Evolutionary conservation across 1,139 yeast genomes (phyloP).

Genomic region (Taiozyma onychis): DNA sequence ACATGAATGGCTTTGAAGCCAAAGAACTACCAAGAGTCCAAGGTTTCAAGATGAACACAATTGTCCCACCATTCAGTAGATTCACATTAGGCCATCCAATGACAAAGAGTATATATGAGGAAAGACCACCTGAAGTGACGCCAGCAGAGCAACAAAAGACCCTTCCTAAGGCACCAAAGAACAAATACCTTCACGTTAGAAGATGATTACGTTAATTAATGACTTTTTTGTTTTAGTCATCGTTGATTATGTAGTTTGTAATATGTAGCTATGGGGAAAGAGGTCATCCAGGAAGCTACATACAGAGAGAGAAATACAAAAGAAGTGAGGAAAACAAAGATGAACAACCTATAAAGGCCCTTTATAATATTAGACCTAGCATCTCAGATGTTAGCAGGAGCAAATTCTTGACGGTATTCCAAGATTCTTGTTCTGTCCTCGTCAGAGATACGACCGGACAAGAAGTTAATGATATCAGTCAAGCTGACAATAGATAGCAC

Average conservation of each 20-base stretch:
- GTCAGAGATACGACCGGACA: conserved; percentile 48
- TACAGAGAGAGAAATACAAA: not conserved
- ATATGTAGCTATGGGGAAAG: conserved; percentile 3
- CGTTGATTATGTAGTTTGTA: not conserved
- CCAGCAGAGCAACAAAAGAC: conserved; percentile 26
- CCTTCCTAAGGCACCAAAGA: conserved; percentile 32
- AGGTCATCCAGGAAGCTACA: not conserved
- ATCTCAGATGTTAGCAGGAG: conserved; percentile 17
- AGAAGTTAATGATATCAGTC: conserved; percentile 63
- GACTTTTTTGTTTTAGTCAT: not conserved
- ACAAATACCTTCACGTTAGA: conserved; percentile 32
- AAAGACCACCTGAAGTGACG: conserved; percentile 28
- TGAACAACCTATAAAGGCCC: not conserved
- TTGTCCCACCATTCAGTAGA: conserved; percentile 80
- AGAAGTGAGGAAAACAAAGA: not conserved
- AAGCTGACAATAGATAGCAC: conserved; percentile 77
- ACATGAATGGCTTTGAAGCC: conserved; percentile 44
- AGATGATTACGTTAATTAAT: conserved; percentile 10
- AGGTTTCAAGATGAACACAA: conserved; percentile 79
- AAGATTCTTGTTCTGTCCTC: conserved; percentile 52
- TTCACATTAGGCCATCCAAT: conserved; percentile 81
- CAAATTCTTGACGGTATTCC: conserved; percentile 47
- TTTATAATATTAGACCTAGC: not conserved
- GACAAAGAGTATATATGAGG: conserved; percentile 66
- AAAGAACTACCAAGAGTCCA: conserved; percentile 69